These are phyloP conservation scores for Mortierella antarctica DNA, from an alignment of 192 early-diverging fungal genomes.

Conservation along the genomic window DNA sequence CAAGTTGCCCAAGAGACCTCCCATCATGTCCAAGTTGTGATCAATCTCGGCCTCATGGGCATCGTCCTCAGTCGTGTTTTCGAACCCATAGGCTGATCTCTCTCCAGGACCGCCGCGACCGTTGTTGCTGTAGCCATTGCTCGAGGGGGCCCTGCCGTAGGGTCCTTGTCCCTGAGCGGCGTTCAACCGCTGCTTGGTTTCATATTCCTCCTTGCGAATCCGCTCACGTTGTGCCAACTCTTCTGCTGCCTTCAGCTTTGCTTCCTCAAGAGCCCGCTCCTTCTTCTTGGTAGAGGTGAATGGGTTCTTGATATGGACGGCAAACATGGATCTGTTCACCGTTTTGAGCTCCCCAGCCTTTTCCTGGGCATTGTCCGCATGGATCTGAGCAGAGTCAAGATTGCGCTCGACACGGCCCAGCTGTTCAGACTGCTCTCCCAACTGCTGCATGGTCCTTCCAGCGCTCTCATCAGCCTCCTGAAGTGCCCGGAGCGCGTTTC, in stretches of 20 bases:
- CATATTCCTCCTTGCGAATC: conserved; percentile 64
- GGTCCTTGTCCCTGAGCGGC: conserved; percentile 51
- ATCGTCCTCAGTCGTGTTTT: conserved; percentile 75
- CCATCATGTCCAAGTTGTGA: conserved; percentile 70
- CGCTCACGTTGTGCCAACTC: conserved; percentile 63
- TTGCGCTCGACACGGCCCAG: conserved; percentile 68
- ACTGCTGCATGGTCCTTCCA: conserved; percentile 68
- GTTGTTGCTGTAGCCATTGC: conserved; percentile 51
- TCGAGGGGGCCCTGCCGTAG: conserved; percentile 31
- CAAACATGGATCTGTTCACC: conserved; percentile 82
- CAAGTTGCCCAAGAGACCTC: conserved; percentile 60
- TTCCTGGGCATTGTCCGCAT: conserved; percentile 63
- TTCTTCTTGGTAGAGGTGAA: conserved; percentile 72
- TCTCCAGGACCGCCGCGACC: conserved; percentile 60
- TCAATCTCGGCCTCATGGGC: conserved; percentile 75
- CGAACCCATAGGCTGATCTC: conserved; percentile 72
- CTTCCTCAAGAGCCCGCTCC: conserved; percentile 63
- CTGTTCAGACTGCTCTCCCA: conserved; percentile 72
- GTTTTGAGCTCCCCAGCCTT: conserved; percentile 70
- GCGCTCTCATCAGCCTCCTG: conserved; percentile 70
- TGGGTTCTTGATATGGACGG: conserved; percentile 74
- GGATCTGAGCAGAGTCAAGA: conserved; percentile 70
- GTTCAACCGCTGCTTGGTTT: conserved; percentile 69
- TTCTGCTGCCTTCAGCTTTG: conserved; percentile 61
- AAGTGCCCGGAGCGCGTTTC: conserved; percentile 70